These are phyloP conservation scores for Xylariaceae sp. DNA, from an alignment of 2,329 filamentous ascomycete species.

Conservation along the genomic window DNA sequence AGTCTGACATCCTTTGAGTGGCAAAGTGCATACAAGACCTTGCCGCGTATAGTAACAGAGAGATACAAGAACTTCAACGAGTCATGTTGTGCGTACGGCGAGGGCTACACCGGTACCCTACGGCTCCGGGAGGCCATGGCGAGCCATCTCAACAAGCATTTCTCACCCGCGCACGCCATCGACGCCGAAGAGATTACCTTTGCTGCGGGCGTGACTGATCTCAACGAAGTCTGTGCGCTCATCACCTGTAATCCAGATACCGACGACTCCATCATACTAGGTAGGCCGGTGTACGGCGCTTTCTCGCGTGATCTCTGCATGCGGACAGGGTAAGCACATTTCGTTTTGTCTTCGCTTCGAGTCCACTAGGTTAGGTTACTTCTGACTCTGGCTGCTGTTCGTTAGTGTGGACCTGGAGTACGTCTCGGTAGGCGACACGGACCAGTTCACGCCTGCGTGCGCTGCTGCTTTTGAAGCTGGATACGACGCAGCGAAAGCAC, in stretches of 20 bases:
- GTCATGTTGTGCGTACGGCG: slow-evolving; percentile 30
- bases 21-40: too few species aligned
- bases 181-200: slow-evolving; percentile 36
- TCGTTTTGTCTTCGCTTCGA: too few species aligned
- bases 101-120: slow-evolving; percentile 33
- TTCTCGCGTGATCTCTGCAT: slow-evolving; percentile 31
- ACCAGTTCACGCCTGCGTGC: slow-evolving; percentile 33
- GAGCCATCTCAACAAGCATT: slow-evolving; percentile 34
- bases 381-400: neutral
- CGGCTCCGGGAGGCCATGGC: slow-evolving; percentile 35
- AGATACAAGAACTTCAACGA: slow-evolving; percentile 29
- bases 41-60: slow-evolving; percentile 25
- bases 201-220: slow-evolving; percentile 32
- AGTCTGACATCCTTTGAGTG: neutral
- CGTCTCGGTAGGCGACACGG: slow-evolving; percentile 31
- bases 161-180: slow-evolving; percentile 27
- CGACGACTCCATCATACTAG: slow-evolving; percentile 29
- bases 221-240: slow-evolving; percentile 34
- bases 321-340: slow-evolving; percentile 35
- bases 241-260: slow-evolving; percentile 32
- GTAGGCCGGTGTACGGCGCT: slow-evolving; percentile 31
- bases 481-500: slow-evolving; percentile 30
- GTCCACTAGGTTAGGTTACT: neutral
- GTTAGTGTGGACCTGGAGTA: slow-evolving; percentile 29
- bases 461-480: slow-evolving; percentile 30